Base-by-base conservation (phyloP, 768 basidiomycete species). In the Pleurotus tuoliensis region DNA sequence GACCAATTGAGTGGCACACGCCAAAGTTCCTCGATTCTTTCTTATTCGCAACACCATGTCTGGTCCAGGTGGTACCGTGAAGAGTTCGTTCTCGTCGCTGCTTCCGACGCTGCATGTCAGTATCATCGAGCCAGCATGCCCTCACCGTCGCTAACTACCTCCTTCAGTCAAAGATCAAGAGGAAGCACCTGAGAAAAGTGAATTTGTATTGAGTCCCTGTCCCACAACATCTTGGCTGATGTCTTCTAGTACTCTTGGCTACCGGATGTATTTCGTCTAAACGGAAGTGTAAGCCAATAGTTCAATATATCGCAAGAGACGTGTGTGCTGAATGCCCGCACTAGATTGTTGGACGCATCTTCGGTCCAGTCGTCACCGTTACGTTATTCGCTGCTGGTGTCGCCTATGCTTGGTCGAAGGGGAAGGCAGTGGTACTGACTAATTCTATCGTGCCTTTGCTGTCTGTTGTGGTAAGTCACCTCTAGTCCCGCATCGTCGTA, bases 401-500 rank as follows among this genome's bases (percentile, higher is more conserved):
- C 24, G 82, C 81, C 24, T 89, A 85, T 71, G 77, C 79, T 39
- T 79, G 78, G 68, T 70, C 75, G 18, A 74, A 70, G 58, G 92
- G 88, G 0, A 78, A 83, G 55, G 69, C 75, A 25, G 69, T 94
- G 45, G 76, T 79, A 22, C 74, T 92, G 62, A 83, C 90, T 16
- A 95, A 92, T 69, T 86, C 90, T 22, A 87, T 96, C 56, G 83
- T 94, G 2, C 94, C 94, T 1, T 71, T 97, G 51, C 79, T 96
- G 30, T 91, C 92, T 9, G 91, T 97, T 11, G 94, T 96, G 62
- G 94, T 92, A 66, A 70, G 89, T 74, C n/a, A 12, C 20, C 47
- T 8, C 27, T 45, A 47, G 30, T 11, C 4, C 30, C 30, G 30
- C 30, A 34, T 47, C 24, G n/a, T 16, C 38, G 34, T n/a, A n/a